phyloP scores from a whole-genome alignment of 2,329 filamentous ascomycete species.

The Fusarium nodosum region DNA sequence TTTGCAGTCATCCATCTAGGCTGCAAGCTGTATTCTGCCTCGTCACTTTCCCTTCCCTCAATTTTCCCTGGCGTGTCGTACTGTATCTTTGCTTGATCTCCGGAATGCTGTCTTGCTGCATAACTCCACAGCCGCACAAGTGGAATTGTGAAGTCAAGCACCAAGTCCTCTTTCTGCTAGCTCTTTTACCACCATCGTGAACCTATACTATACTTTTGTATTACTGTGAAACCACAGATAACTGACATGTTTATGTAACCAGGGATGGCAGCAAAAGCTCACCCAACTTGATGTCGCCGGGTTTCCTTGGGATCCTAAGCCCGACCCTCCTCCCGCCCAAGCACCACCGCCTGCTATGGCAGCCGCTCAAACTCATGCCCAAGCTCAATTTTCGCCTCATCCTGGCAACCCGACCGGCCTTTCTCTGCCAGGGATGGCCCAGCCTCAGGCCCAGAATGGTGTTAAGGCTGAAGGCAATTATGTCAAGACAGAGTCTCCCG shows the following conservation, averaged over 20 bases:
- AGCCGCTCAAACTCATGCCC: conserved; percentile 48
- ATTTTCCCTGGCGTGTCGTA: background rate
- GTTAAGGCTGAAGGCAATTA: conserved; percentile 60
- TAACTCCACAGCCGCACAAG: background rate
- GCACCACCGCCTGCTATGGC: conserved; percentile 49
- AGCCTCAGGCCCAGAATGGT: conserved; percentile 53
- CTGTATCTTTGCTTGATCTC: background rate
- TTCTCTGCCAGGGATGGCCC: conserved; percentile 51
- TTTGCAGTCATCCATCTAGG: background rate
- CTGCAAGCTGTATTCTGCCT: conserved; percentile 3
- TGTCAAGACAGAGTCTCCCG: conserved; percentile 64
- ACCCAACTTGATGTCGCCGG: conserved; percentile 85
- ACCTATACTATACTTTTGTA: conserved; percentile 1
- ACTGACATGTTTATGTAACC: conserved; percentile 45
- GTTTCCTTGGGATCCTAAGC: conserved; percentile 96
- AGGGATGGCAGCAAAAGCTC: conserved; percentile 97
- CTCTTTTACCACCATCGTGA: background rate
- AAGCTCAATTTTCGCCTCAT: conserved; percentile 53
- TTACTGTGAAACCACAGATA: background rate
- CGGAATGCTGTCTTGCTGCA: background rate
- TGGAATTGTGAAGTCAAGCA: background rate
- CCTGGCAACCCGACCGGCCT: conserved; percentile 45
- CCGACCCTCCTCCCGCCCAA: conserved; percentile 67
- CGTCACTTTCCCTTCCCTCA: background rate
- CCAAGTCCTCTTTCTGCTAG: background rate